Evolutionary conservation across 257 asterid species (phyloP).

Genomic region (Craterostigma plantagineum): DNA sequence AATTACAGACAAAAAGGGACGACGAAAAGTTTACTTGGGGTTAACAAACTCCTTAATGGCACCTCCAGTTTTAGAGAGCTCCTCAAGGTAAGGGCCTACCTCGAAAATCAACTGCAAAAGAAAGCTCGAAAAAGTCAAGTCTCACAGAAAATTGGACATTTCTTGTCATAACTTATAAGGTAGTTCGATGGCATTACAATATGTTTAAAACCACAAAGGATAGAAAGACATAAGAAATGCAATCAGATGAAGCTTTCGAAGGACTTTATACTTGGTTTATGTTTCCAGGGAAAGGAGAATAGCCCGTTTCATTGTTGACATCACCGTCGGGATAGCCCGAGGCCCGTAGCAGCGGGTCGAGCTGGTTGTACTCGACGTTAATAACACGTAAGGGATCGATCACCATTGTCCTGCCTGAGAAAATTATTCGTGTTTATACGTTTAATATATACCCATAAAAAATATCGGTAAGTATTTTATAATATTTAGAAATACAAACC

Average conservation of each 20-base stretch:
- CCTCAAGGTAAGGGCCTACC: constrained; percentile 79
- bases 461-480: background rate
- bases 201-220: background rate
- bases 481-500: constrained; percentile 27
- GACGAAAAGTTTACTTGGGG: constrained; percentile 96
- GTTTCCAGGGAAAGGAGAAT: constrained; percentile 97
- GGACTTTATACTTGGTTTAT: constrained; percentile 68
- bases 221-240: constrained; percentile 4
- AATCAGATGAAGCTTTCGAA: constrained; percentile 8
- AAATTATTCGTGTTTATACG: background rate
- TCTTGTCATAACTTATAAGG: no score
- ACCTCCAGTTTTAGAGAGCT: constrained; percentile 88
- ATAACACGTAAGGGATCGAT: no score
- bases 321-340: constrained; percentile 88
- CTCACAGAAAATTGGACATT: constrained; percentile 1
- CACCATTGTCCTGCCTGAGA: constrained; percentile 91
- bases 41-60: constrained; percentile 88
- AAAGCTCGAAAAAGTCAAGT: constrained; percentile 7
- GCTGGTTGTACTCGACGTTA: constrained; percentile 99
- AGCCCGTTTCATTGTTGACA: constrained; percentile 83
- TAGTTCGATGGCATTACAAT: no score
- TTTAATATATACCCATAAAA: background rate
- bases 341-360: constrained; percentile 94
- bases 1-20: constrained; percentile 8
- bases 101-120: constrained; percentile 67